These are phyloP conservation scores for Epichloe aotearoae DNA, from an alignment of 2,329 filamentous ascomycete species.

Conservation along the genomic window DNA sequence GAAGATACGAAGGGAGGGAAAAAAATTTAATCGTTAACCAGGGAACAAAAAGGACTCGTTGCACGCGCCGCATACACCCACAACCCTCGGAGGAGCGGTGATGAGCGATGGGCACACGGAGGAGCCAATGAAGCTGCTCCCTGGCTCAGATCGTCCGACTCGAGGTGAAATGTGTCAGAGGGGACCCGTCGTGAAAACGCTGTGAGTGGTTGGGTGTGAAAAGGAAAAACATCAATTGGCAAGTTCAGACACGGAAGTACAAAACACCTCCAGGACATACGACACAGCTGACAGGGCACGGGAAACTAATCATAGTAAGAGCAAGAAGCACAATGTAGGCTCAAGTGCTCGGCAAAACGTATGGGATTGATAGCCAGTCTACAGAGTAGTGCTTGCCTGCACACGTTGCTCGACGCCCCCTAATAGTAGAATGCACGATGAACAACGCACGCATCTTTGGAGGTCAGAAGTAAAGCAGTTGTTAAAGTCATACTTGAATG, in stretches of 20 bases:
- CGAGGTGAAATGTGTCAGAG: constrained; percentile 5
- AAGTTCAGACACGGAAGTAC: not conserved
- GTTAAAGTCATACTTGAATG: not conserved
- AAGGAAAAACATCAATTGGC: not conserved
- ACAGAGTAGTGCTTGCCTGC: not conserved
- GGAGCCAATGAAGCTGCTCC: constrained; percentile 8
- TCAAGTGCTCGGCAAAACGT: no score
- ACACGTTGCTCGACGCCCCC: not conserved
- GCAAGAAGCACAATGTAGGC: no score
- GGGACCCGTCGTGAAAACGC: not conserved
- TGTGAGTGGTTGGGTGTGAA: not conserved
- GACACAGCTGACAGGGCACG: not conserved
- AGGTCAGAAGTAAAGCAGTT: no score
- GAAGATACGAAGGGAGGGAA: not conserved
- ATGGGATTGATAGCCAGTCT: not conserved
- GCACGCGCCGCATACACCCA: constrained; percentile 1
- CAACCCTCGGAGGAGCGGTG: constrained; percentile 5
- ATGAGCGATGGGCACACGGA: constrained; percentile 3
- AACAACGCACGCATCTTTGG: no score
- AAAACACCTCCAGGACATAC: no score
- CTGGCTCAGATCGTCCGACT: constrained; percentile 7
- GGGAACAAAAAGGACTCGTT: not conserved
- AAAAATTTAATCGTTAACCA: not conserved
- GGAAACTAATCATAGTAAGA: no score
- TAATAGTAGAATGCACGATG: no score